phyloP scores from a whole-genome alignment of 2,329 filamentous ascomycete genomes.

The Apiospora koreana region DNA sequence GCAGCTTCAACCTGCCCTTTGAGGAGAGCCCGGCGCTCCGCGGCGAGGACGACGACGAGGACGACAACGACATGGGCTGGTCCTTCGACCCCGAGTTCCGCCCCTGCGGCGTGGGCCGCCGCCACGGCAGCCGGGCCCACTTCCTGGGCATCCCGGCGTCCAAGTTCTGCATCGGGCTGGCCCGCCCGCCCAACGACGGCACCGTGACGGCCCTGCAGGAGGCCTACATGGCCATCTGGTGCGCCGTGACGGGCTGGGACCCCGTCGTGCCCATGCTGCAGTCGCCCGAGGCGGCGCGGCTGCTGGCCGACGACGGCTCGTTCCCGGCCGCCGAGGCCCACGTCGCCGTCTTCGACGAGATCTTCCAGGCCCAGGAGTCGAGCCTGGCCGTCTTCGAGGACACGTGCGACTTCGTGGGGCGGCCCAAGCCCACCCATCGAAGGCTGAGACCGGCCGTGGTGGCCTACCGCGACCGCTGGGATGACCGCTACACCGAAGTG shows the following conservation, averaged over 20 bases:
- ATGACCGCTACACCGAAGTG: conserved; percentile 27
- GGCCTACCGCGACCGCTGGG: conserved; percentile 30
- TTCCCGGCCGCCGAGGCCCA: not conserved
- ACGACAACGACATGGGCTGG: conserved; percentile 25
- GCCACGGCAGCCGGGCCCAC: conserved; percentile 15
- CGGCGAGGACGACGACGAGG: conserved; percentile 16
- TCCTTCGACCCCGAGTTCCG: conserved; percentile 30
- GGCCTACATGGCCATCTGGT: conserved; percentile 20
- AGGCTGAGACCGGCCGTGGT: not conserved
- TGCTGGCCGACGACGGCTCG: not conserved
- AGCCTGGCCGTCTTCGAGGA: conserved; percentile 13
- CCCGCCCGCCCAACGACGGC: conserved; percentile 12
- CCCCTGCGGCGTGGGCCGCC: conserved; percentile 17
- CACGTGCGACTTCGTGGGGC: conserved; percentile 25
- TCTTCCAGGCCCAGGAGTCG: not conserved
- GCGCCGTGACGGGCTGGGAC: conserved; percentile 9
- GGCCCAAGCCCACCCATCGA: conserved; percentile 13
- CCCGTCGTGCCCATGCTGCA: not conserved
- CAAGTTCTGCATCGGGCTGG: conserved; percentile 26
- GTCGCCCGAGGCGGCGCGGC: conserved; percentile 1
- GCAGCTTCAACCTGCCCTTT: conserved; percentile 33
- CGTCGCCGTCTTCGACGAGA: not conserved
- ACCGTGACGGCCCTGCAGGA: conserved; percentile 17
- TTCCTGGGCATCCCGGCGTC: conserved; percentile 19
- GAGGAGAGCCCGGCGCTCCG: conserved; percentile 24